Percentiles rank a stretch among this genome's conserved stretches.
Conservation (phyloP, 257 asterid species). For the Verbena officinalis region DNA sequence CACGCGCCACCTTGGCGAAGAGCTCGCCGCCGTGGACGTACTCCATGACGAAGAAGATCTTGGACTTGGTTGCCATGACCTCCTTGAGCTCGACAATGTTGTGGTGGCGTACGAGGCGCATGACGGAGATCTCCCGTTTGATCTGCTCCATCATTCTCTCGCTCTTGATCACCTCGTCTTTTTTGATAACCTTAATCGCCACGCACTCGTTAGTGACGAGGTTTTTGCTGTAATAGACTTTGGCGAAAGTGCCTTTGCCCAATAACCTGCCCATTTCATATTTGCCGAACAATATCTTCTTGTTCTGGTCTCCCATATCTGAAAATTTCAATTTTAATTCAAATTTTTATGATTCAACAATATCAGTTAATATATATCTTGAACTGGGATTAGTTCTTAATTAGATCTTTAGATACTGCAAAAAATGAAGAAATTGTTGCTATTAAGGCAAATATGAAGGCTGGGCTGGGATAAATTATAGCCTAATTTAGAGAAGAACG, state of each 20-base stretch:
- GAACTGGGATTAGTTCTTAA: background rate
- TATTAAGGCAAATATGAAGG: background rate
- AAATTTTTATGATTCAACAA: constrained; percentile 14
- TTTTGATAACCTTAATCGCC: constrained; percentile 64
- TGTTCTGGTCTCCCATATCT: constrained; percentile 41
- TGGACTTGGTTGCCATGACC: constrained; percentile 61
- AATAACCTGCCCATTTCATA: constrained; percentile 53
- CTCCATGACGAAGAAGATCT: constrained; percentile 61
- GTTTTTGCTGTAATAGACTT: constrained; percentile 50
- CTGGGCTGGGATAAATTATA: background rate
- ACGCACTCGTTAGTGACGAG: constrained; percentile 48
- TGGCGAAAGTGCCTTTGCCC: constrained; percentile 67
- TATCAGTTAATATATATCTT: constrained; percentile 7
- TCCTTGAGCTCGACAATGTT: constrained; percentile 59
- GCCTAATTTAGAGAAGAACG: background rate
- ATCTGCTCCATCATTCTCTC: constrained; percentile 63
- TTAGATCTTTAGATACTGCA: constrained; percentile 13
- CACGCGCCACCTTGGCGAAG: constrained; percentile 48
- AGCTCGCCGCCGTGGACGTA: constrained; percentile 69
- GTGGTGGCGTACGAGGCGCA: constrained; percentile 65
- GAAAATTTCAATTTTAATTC: background rate
- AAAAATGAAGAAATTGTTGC: constrained; percentile 9
- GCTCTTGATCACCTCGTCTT: constrained; percentile 43
- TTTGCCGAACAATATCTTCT: constrained; percentile 51
- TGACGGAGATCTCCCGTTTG: constrained; percentile 57